Evolutionary conservation across 2,329 filamentous ascomycete genomes (phyloP).

Genomic region (Cercospora zeae-maydis): DNA sequence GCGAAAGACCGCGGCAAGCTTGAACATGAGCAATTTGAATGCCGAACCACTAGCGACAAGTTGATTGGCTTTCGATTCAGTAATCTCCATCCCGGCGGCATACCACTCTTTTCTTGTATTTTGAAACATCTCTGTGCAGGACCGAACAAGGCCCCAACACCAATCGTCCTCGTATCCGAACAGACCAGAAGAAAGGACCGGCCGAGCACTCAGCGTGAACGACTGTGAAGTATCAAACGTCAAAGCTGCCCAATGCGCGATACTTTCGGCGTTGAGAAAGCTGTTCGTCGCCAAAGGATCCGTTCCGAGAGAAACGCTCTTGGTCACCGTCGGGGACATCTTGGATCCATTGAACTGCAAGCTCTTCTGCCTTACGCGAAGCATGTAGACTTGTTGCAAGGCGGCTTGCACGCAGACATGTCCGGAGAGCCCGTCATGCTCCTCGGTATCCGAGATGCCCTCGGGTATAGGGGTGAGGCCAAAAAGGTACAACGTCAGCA

Average conservation of each 20-base stretch:
- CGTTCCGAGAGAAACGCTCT: slow-evolving; percentile 6
- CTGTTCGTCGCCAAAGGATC: slow-evolving; percentile 12
- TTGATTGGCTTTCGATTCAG: slow-evolving; percentile 13
- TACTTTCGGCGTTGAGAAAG: slow-evolving; percentile 16
- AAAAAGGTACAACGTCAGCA: slow-evolving; percentile 15
- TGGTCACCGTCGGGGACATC: slow-evolving; percentile 12
- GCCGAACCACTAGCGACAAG: slow-evolving; percentile 10
- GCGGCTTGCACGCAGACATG: slow-evolving; percentile 14
- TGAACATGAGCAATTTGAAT: slow-evolving; percentile 15
- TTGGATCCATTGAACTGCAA: slow-evolving; percentile 16
- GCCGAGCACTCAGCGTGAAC: slow-evolving; percentile 11
- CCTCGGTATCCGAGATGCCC: slow-evolving; percentile 13
- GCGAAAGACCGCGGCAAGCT: slow-evolving; percentile 13
- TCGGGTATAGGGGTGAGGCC: slow-evolving; percentile 13
- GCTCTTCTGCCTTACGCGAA: slow-evolving; percentile 9
- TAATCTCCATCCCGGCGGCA: slow-evolving; percentile 3
- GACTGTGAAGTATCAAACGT: slow-evolving; percentile 15
- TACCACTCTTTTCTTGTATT: slow-evolving; percentile 10
- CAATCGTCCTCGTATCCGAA: slow-evolving; percentile 12
- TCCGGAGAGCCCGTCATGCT: slow-evolving; percentile 10
- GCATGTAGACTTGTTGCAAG: slow-evolving; percentile 14
- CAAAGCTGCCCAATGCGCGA: slow-evolving; percentile 17
- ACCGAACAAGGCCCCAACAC: slow-evolving; percentile 14
- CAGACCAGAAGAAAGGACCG: slow-evolving; percentile 13
- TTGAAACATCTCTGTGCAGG: slow-evolving; percentile 15